Percentiles rank a stretch among this genome's conserved stretches.
phyloP scores from a whole-genome alignment of 2,329 filamentous ascomycete genomes.

The Purpureocillium takamizusanense region DNA sequence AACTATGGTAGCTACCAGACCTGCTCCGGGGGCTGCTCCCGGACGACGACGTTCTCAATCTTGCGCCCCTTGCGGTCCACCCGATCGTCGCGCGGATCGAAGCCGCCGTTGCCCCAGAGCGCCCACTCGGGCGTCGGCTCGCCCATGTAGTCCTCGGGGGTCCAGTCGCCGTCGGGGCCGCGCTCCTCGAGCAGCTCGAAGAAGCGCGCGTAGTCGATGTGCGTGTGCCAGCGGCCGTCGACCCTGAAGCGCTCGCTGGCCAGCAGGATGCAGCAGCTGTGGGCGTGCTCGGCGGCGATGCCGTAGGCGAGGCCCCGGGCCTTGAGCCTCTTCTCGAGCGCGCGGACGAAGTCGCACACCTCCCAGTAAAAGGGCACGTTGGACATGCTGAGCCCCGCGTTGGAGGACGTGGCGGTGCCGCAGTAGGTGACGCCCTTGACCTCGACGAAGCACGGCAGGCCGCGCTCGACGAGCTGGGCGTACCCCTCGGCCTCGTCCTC shows the following conservation, averaged over 20 bases:
- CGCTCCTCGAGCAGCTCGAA: conserved; percentile 73
- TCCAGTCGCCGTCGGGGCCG: conserved; percentile 58
- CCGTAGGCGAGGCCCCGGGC: conserved; percentile 71
- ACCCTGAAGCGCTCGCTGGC: conserved; percentile 73
- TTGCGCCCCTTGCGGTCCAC: conserved; percentile 79
- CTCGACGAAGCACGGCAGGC: conserved; percentile 85
- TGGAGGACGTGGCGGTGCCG: conserved; percentile 76
- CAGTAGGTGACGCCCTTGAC: conserved; percentile 97
- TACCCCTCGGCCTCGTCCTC: conserved; percentile 90
- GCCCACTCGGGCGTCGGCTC: conserved; percentile 86
- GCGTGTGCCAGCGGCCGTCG: conserved; percentile 76
- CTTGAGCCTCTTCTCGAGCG: conserved; percentile 60
- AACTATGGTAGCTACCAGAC: conserved; percentile 6
- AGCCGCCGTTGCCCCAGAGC: conserved; percentile 87
- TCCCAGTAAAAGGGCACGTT: conserved; percentile 97
- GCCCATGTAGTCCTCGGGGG: conserved; percentile 85
- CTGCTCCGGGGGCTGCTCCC: conserved; percentile 16
- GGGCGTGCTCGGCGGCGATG: conserved; percentile 88
- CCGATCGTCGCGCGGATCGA: conserved; percentile 81
- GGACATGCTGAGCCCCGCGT: conserved; percentile 86
- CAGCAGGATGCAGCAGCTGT: conserved; percentile 86
- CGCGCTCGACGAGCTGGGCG: conserved; percentile 76
- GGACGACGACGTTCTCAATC: conserved; percentile 33
- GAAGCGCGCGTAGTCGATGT: conserved; percentile 85
- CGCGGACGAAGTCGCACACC: conserved; percentile 71